Conservation (phyloP, 495 filamentous ascomycete species). For the Paragyromitra xinjiangensis region DNA sequence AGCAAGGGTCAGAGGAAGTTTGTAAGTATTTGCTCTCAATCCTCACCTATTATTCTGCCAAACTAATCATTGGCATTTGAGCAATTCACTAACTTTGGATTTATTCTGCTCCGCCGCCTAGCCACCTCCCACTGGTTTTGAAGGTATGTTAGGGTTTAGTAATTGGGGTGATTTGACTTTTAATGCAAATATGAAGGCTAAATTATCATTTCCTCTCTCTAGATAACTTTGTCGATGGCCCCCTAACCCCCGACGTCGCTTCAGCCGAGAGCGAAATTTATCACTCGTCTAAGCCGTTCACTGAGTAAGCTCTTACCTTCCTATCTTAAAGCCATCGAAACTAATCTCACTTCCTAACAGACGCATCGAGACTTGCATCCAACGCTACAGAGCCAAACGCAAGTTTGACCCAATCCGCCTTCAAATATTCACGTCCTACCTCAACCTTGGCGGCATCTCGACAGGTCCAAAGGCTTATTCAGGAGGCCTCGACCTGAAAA, state of each 20-base stretch:
- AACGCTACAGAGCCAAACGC: constrained; percentile 78
- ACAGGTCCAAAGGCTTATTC: constrained; percentile 72
- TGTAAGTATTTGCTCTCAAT: constrained; percentile 27
- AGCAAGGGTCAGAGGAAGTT: constrained; percentile 25
- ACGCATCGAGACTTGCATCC: constrained; percentile 87
- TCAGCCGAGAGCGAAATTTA: constrained; percentile 70
- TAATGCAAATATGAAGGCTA: neutral
- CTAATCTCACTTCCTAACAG: constrained; percentile 50
- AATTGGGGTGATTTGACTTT: neutral
- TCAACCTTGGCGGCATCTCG: constrained; percentile 84
- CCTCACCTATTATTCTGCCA: neutral
- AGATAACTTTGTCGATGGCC: constrained; percentile 80
- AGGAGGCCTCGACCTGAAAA: constrained; percentile 66
- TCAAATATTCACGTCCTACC: constrained; percentile 78
- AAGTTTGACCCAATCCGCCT: constrained; percentile 71
- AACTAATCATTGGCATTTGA: constrained; percentile 4
- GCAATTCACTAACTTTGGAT: constrained; percentile 3
- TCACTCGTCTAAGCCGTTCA: constrained; percentile 57
- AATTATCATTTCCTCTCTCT: constrained; percentile 6
- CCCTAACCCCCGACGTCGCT: constrained; percentile 73
- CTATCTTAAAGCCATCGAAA: neutral
- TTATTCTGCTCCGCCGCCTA: constrained; percentile 44
- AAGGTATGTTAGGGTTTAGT: constrained; percentile 54
- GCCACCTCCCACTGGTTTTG: constrained; percentile 71
- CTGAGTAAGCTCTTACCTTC: constrained; percentile 57